Evolutionary conservation across 1,284 basidiomycete species (phyloP).

Genomic region (Ceratorhiza oryzae-sativae): DNA sequence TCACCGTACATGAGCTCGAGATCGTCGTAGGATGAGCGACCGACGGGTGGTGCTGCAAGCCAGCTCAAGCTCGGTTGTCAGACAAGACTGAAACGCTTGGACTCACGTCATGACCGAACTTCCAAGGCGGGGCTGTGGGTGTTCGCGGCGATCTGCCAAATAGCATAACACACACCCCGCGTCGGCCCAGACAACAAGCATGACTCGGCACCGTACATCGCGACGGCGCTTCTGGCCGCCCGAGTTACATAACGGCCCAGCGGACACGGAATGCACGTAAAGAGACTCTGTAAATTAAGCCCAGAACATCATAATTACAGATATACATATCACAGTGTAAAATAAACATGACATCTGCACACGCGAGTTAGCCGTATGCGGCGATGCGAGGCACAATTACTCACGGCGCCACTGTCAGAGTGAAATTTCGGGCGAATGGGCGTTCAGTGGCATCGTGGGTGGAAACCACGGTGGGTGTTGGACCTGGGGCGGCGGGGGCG

Average conservation of each 20-base stretch:
- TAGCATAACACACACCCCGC: too few relatives aligned
- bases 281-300: neutral
- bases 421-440: constrained; percentile 2
- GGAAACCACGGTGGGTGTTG: constrained; percentile 36
- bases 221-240: constrained; percentile 9
- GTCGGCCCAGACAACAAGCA: too few relatives aligned
- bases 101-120: neutral
- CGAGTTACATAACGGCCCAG: neutral
- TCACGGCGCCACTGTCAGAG: constrained; percentile 12
- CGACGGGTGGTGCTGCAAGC: too few relatives aligned
- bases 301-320: neutral
- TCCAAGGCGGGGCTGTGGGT: neutral
- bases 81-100: neutral
- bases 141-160: too few relatives aligned
- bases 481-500: neutral
- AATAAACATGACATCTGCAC: constrained; percentile 4
- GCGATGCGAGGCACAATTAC: neutral
- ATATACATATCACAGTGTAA: neutral
- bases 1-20: too few relatives aligned
- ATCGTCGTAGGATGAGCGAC: too few relatives aligned
- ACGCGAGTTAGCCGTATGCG: neutral
- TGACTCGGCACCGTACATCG: neutral
- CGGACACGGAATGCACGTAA: neutral
- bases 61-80: too few relatives aligned
- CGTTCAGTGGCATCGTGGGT: constrained; percentile 8